phyloP scores from a whole-genome alignment of 169 alveolate genomes.

The Cryptosporidium ryanae region DNA sequence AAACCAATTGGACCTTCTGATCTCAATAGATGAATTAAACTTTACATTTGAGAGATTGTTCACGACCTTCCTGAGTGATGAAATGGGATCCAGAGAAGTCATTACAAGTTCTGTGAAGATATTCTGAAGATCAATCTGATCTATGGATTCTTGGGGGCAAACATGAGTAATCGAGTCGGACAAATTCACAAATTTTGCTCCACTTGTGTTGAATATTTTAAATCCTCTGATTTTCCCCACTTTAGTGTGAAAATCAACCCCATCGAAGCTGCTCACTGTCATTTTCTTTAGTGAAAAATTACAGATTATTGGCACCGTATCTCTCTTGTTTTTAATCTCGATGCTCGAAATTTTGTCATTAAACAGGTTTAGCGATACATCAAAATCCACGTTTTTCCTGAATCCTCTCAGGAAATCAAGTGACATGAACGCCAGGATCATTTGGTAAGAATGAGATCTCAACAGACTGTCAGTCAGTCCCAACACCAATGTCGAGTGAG shows the following conservation, averaged over 20 bases:
- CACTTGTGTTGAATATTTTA: background rate
- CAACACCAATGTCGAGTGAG: slow-evolving; percentile 30
- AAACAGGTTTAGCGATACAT: background rate
- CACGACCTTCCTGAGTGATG: background rate
- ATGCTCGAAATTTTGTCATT: background rate
- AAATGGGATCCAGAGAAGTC: slow-evolving; percentile 52
- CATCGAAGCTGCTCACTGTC: background rate
- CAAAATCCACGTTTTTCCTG: slow-evolving; percentile 8
- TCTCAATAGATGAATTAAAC: slow-evolving; percentile 27
- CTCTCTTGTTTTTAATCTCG: background rate
- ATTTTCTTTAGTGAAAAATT: slow-evolving; percentile 17
- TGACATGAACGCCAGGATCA: slow-evolving; percentile 14
- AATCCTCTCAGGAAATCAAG: slow-evolving; percentile 19
- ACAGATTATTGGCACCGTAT: slow-evolving; percentile 32
- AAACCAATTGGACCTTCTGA: slow-evolving; percentile 61
- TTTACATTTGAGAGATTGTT: slow-evolving; percentile 17
- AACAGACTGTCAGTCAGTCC: slow-evolving; percentile 4
- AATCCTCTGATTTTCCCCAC: background rate
- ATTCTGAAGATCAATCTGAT: slow-evolving; percentile 16
- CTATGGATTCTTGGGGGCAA: background rate
- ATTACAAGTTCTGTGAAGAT: slow-evolving; percentile 15
- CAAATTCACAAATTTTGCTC: slow-evolving; percentile 3
- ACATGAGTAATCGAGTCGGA: background rate
- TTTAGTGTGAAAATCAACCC: background rate
- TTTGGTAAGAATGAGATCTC: slow-evolving; percentile 33